phyloP scores from a whole-genome alignment of 495 filamentous ascomycete species.

The Hyphodiscus hymeniophilus region DNA sequence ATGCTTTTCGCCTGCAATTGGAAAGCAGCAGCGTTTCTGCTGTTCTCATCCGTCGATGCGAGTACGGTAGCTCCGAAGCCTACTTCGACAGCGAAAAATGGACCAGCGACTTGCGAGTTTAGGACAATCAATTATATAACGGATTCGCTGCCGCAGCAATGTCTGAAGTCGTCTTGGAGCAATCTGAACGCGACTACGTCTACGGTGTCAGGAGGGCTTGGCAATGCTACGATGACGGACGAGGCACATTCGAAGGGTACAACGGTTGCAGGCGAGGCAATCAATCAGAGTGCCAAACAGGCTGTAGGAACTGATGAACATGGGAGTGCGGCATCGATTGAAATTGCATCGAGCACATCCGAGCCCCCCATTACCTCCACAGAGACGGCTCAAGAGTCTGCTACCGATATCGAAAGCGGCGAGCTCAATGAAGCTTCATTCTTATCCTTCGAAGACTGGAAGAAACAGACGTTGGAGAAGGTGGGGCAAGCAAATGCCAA shows the following conservation, averaged over 20 bases:
- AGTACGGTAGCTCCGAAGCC: constrained; percentile 16
- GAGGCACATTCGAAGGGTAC: constrained; percentile 8
- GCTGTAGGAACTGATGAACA: background rate
- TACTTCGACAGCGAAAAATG: background rate
- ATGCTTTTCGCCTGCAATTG: constrained; percentile 21
- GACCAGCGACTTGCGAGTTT: constrained; percentile 48
- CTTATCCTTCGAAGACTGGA: constrained; percentile 98
- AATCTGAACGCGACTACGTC: constrained; percentile 6
- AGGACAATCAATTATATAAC: constrained; percentile 76
- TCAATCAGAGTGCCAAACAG: background rate
- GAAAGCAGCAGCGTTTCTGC: constrained; percentile 16
- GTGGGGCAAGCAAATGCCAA: constrained; percentile 72
- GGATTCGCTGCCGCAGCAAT: constrained; percentile 70
- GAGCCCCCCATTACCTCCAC: background rate
- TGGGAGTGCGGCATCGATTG: background rate
- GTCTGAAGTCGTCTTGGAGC: constrained; percentile 27
- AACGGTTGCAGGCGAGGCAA: background rate
- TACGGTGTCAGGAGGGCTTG: background rate
- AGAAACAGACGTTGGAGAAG: constrained; percentile 83
- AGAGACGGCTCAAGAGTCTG: background rate
- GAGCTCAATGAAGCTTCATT: constrained; percentile 78
- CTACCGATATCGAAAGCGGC: constrained; percentile 38
- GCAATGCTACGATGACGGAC: constrained; percentile 3
- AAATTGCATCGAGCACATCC: background rate
- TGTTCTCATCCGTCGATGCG: constrained; percentile 14